These are phyloP conservation scores for Aspergillus ustus DNA, from an alignment of 2,329 filamentous ascomycete genomes.

Conservation along the genomic window DNA sequence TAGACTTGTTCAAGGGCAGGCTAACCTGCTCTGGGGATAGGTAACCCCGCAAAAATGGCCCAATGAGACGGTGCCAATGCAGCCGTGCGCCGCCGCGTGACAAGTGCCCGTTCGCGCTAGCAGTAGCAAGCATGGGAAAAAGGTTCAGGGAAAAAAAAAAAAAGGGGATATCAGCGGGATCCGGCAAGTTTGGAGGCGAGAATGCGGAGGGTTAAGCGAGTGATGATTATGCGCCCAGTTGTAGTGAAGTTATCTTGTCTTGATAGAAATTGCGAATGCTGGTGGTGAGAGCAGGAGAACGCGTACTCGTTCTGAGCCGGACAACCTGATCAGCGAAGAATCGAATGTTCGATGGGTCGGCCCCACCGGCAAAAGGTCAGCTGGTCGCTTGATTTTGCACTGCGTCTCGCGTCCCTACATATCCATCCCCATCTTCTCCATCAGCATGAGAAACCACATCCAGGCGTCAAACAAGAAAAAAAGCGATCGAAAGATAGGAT, in stretches of 20 bases:
- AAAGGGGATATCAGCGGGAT: neutral
- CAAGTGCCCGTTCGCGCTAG: neutral
- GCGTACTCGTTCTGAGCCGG: conserved; percentile 6
- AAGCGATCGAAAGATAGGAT: neutral
- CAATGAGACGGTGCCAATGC: conserved; percentile 13
- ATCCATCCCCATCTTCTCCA: neutral
- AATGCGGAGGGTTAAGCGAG: neutral
- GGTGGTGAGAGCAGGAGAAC: neutral
- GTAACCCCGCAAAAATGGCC: conserved; percentile 24
- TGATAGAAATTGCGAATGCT: neutral
- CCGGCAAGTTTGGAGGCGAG: neutral
- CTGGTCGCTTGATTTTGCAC: conserved; percentile 23
- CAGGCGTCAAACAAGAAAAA: neutral
- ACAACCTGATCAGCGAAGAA: conserved; percentile 12
- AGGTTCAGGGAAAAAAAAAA: neutral
- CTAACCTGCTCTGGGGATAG: conserved; percentile 1
- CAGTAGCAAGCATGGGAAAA: neutral
- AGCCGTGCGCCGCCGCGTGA: conserved; percentile 15
- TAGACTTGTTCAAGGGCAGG: neutral
- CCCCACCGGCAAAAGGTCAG: conserved; percentile 25
- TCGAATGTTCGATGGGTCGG: conserved; percentile 28
- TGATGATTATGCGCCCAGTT: neutral
- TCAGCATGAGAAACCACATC: neutral
- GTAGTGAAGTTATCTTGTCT: neutral
- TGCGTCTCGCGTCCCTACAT: conserved; percentile 10